These are phyloP conservation scores for Tolypocladium pustulatum DNA, from an alignment of 2,329 filamentous ascomycete genomes.

Conservation along the genomic window DNA sequence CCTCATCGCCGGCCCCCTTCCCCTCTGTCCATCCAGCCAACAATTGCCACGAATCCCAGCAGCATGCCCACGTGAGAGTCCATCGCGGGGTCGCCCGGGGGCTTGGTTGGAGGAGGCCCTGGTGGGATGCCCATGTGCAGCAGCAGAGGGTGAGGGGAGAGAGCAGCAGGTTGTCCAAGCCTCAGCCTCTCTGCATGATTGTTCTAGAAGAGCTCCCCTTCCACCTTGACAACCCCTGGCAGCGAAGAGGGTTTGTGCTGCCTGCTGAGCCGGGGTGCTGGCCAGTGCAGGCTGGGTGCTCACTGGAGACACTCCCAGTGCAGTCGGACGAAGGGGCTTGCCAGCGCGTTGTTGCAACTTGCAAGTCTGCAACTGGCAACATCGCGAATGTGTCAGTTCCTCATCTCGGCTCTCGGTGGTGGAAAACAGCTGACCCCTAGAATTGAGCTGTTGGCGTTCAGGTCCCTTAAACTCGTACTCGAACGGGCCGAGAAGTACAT, in stretches of 20 bases:
- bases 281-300: not conserved
- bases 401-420: not conserved
- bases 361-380: too few species aligned
- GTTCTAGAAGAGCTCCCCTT: not conserved
- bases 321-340: not conserved
- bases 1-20: not conserved
- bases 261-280: not conserved
- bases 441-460: not conserved
- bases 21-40: slow-evolving; percentile 3
- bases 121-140: not conserved
- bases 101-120: slow-evolving; percentile 2
- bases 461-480: not conserved
- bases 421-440: not conserved
- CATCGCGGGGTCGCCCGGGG: slow-evolving; percentile 6
- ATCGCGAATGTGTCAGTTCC: not conserved
- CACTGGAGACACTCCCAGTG: not conserved
- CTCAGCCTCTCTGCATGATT: not conserved
- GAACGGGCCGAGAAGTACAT: not conserved
- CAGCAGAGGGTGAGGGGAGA: not conserved
- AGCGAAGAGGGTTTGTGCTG: not conserved
- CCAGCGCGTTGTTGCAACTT: not conserved
- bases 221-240: not conserved
- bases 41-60: slow-evolving; percentile 5
- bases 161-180: not conserved
- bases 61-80: slow-evolving; percentile 7